phyloP scores from a whole-genome alignment of 2,329 filamentous ascomycete genomes.

The Epichloe coenophiala region DNA sequence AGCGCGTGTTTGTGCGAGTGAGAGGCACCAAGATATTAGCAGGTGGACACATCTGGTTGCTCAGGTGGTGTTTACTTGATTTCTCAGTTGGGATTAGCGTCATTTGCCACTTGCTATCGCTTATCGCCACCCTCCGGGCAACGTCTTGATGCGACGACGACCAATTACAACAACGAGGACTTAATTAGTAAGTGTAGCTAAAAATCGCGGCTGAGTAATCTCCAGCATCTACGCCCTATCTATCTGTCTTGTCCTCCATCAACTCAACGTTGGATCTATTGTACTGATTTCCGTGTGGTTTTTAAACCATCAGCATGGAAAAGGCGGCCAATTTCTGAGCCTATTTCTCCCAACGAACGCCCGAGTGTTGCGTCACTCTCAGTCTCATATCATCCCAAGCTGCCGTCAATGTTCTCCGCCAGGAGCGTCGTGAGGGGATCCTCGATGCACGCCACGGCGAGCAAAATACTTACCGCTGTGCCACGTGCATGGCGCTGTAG shows the following conservation, averaged over 20 bases:
- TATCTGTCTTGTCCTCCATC: background rate
- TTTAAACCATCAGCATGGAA: background rate
- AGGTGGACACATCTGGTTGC: background rate
- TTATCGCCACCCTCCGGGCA: slow-evolving; percentile 1
- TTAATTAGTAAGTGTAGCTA: too few species aligned
- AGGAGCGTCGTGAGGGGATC: background rate
- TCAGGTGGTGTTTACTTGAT: slow-evolving; percentile 5
- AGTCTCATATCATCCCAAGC: too few species aligned
- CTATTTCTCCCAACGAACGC: background rate
- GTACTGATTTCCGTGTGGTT: background rate
- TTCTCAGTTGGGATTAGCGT: slow-evolving; percentile 3
- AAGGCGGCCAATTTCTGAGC: background rate
- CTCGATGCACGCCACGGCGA: slow-evolving; percentile 2
- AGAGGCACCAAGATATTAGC: too few species aligned
- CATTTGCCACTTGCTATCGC: background rate
- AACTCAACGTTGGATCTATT: background rate
- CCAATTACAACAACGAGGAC: background rate
- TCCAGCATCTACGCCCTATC: background rate
- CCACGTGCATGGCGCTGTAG: background rate
- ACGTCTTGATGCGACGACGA: background rate
- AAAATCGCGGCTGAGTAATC: background rate
- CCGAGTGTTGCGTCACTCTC: background rate
- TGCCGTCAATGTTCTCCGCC: background rate
- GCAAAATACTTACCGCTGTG: background rate
- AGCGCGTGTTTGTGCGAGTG: background rate